Conservation (phyloP, 129 eudicot genomes). For the Heracleum sosnowskyi region DNA sequence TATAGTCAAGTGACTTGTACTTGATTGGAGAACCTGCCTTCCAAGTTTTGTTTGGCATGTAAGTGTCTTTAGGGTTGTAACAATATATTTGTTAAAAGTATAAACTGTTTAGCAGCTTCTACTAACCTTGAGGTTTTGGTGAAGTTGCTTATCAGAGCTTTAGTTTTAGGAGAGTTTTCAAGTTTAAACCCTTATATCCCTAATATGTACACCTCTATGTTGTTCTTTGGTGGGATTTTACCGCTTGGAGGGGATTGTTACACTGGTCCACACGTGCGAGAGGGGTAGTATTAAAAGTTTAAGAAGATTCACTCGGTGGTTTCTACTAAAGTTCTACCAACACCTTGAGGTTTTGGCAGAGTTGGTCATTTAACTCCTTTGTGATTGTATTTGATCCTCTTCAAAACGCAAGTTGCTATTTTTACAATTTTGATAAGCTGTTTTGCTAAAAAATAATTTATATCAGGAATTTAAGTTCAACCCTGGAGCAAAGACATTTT, state of each 20-base stretch:
- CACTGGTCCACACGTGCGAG: not conserved
- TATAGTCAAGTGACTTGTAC: not conserved
- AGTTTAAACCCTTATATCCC: not conserved
- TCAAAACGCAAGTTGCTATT: not conserved
- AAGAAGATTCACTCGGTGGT: not conserved
- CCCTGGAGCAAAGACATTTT: conserved; percentile 75
- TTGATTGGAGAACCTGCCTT: not conserved
- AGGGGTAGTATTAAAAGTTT: not conserved
- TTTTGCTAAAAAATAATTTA: not conserved
- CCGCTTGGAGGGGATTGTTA: not conserved
- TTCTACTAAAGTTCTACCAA: not conserved
- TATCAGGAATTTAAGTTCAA: conserved; percentile 74
- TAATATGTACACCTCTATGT: not conserved
- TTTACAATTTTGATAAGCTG: conserved; percentile 5
- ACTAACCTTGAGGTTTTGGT: not conserved
- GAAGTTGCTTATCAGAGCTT: not conserved
- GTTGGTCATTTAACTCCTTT: not conserved
- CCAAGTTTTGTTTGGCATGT: not conserved
- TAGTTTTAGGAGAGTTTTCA: not conserved
- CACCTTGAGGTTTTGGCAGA: not conserved
- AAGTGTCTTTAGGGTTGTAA: not conserved
- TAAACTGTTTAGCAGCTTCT: not conserved
- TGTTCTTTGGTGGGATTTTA: not conserved
- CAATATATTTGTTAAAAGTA: not conserved
- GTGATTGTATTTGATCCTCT: not conserved